Base-by-base conservation (phyloP, 2,329 filamentous ascomycete genomes). In the Tolypocladium capitatum region DNA sequence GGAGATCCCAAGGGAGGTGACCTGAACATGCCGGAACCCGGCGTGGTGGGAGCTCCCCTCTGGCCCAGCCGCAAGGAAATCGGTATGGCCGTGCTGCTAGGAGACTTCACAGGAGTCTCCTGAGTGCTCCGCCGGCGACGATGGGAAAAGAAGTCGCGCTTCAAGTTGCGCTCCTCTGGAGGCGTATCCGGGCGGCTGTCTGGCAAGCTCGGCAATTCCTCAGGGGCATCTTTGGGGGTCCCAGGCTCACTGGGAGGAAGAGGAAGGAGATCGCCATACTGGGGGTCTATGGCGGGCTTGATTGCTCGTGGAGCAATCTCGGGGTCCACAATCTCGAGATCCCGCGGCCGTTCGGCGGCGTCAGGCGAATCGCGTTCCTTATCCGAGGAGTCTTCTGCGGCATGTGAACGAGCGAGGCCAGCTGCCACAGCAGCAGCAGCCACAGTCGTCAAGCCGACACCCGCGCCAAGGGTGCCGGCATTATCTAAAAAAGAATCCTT, bases 401-500 rank as follows among this genome's bases (percentile, higher is more conserved):
- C 72, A 60, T 73, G 67, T 48, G 66, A 62, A 57, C 63, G 67
- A 62, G 64, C 60, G 56, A 60, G 59, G 57, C 64, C 60, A 57
- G 65, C 62, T 42, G 38, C 38, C 58, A 64, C 60, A 54, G 64
- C 54, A 50, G 64, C 67, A 58, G 64, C 65, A 53, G 65, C 71
- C 61, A 68, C 70, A 65, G 72, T 71, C 68, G 69, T 72, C 65
- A 75, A 62, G 75, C 80, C 79, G 78, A 69, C 79, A 82, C 78
- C 78, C 72, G 74, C 76, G 78, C 78, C 78, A 78, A 75, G 71
- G 74, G 73, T 82, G 74, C 70, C 78, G 78, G 80, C 76, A 73
- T 76, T 78, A 82, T 67, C 80, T 82, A 82, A 81, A 81, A 83
- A 82, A 82, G 78, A 78, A 68, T 73, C 64, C 63, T 68, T 67